Percentiles rank a stretch among this genome's conserved stretches.
phyloP scores from a whole-genome alignment of 192 early-diverging fungal genomes.

The Coemansia aciculifera region DNA sequence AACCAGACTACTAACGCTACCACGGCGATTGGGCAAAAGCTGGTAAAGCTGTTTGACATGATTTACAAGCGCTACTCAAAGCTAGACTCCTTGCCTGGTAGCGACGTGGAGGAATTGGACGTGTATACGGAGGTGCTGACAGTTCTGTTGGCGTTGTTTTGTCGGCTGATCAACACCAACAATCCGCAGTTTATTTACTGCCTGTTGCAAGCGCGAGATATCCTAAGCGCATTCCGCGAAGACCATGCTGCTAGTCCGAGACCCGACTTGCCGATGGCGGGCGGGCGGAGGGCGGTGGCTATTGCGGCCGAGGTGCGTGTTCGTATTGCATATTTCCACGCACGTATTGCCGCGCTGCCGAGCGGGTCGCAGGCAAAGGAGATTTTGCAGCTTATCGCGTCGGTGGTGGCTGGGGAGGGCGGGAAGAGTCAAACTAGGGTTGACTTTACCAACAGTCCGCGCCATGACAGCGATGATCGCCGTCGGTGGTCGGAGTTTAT shows the following conservation, averaged over 20 bases:
- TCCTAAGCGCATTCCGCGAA: conserved; percentile 27
- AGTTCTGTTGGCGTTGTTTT: conserved; percentile 33
- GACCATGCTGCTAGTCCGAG: neutral
- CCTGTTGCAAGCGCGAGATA: conserved; percentile 42
- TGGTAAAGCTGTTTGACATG: conserved; percentile 49
- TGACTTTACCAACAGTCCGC: neutral
- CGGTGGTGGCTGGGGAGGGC: conserved; percentile 22
- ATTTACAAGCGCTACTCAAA: conserved; percentile 33
- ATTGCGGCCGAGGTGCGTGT: conserved; percentile 39
- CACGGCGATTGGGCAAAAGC: conserved; percentile 39
- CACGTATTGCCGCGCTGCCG: conserved; percentile 33
- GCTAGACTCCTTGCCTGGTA: conserved; percentile 11
- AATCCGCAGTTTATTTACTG: conserved; percentile 53
- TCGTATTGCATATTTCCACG: conserved; percentile 52
- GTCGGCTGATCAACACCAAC: conserved; percentile 35
- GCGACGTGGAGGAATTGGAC: conserved; percentile 20
- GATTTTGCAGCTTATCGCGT: conserved; percentile 33
- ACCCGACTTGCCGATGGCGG: neutral
- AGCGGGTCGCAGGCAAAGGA: conserved; percentile 32
- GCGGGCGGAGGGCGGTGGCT: conserved; percentile 8
- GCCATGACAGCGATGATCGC: neutral
- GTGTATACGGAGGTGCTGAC: conserved; percentile 43
- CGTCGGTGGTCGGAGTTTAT: conserved; percentile 35
- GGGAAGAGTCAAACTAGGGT: conserved; percentile 8
- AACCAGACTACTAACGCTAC: conserved; percentile 23